Evolutionary conservation across 306 rosid species (phyloP), one percentile per base, ranked within the genome.

Genomic region (Arachis hypogaea): DNA sequence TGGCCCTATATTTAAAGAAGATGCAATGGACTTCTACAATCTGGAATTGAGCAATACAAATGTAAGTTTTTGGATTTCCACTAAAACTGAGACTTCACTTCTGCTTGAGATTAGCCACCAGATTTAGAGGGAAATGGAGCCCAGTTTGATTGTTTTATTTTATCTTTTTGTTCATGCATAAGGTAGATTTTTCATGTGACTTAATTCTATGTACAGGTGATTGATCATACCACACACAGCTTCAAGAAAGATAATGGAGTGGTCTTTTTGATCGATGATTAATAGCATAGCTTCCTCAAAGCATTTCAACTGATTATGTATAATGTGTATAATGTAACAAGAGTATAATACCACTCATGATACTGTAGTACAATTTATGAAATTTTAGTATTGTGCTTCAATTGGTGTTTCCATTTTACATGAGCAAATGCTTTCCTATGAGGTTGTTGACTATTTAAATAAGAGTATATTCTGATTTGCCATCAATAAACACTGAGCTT

Each of bases 1-100:
- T 2, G 98, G 98, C 36, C 98, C 98, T 72, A 78, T 91, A 60
- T 94, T 89, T 75, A 85, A 79, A 82, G 78, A 65, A 43, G 68
- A 56, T 11, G 8, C 82, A 0, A 86, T 88, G 87, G 91, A 88
- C 76, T 94, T 91, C 52, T 91, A 85, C 81, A 94, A 85, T 77
- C 80, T 94, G 38, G 97, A 91, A 70, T 80, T 91, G 10, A 88
- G 80, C 78, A 47, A 88, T 44, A 89, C 96, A 56, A 88, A 89
- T 80, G 95, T 89, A 65, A 89, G 90, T 41, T 71, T 57, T 16
- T 9, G 6, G 12, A 28, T 40, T 41, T 51, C 42, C 50, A 22
- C 62, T 73, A 7, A 43, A 44, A 64, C 18, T 44, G 40, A 64
- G 51, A 2, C 38, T 33, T 4, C n/a, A 52, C 1, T 52, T 18